A percentile compares a stretch with the other conserved stretches of the same genome.
phyloP scores from a whole-genome alignment of 129 eudicot genomes.

The Tanacetum coccineum region DNA sequence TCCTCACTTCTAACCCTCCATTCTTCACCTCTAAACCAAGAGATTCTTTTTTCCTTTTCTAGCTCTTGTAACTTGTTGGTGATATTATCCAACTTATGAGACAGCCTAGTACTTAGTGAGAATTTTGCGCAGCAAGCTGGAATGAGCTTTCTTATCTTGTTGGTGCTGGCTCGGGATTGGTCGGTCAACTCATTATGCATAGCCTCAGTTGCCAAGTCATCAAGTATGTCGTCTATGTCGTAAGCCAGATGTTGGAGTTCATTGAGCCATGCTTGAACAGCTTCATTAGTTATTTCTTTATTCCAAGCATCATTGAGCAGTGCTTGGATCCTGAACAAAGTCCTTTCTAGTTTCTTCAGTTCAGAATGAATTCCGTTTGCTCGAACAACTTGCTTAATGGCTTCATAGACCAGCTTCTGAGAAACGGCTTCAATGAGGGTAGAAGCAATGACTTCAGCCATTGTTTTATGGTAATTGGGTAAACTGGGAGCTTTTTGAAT shows the following conservation, averaged over 20 bases:
- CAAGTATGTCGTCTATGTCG: conserved; percentile 14
- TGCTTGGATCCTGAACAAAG: neutral
- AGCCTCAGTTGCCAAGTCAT: neutral
- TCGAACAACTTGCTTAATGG: neutral
- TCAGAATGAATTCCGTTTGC: neutral
- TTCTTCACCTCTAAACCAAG: neutral
- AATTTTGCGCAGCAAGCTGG: neutral
- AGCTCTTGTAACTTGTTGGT: neutral
- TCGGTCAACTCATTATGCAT: too few relatives aligned
- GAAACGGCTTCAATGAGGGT: neutral
- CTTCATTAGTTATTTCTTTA: neutral
- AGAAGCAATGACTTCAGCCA: conserved; percentile 3
- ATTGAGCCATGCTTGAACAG: neutral
- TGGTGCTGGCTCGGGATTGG: neutral
- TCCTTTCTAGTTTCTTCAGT: neutral
- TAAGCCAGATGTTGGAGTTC: conserved; percentile 7
- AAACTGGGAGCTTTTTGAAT: too few relatives aligned
- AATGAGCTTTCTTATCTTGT: neutral
- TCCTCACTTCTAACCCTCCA: neutral
- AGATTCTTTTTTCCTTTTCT: neutral
- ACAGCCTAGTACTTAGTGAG: neutral
- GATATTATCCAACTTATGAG: neutral
- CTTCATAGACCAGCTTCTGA: neutral
- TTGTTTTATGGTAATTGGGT: neutral
- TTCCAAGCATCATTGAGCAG: conserved; percentile 4